Conservation (phyloP, 352 stramenopile genomes). For the Halophytophthora polymorphica region DNA sequence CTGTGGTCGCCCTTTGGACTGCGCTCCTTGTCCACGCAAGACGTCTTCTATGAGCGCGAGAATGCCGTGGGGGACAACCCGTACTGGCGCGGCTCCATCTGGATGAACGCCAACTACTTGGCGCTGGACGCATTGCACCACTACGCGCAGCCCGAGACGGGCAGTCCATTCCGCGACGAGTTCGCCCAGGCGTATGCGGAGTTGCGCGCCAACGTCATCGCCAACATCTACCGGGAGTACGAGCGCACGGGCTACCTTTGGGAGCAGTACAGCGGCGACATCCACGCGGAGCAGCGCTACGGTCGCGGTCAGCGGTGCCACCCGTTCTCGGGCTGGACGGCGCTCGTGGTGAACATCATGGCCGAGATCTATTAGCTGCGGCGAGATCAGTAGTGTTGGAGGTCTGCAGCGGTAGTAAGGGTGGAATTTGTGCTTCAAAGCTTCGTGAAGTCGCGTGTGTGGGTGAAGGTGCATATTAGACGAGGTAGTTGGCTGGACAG, state of each 20-base stretch:
- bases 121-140: constrained; percentile 80
- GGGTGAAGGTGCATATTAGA: constrained; percentile 12
- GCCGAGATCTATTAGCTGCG: constrained; percentile 81
- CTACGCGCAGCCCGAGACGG: constrained; percentile 47
- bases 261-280: constrained; percentile 92
- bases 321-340: constrained; percentile 94
- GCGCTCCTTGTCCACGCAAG: constrained; percentile 81
- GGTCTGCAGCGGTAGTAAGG: too few relatives aligned
- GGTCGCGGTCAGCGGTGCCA: constrained; percentile 88
- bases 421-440: too few relatives aligned
- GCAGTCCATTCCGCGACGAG: constrained; percentile 42
- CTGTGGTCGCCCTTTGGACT: constrained; percentile 79
- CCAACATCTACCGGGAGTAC: constrained; percentile 75
- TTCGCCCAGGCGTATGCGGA: constrained; percentile 41
- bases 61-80: constrained; percentile 90
- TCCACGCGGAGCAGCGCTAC: constrained; percentile 35
- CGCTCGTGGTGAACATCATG: constrained; percentile 92
- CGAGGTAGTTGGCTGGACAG: constrained; percentile 55
- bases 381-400: not conserved
- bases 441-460: too few relatives aligned
- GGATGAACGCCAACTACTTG: constrained; percentile 94
- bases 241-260: constrained; percentile 89
- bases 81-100: constrained; percentile 93
- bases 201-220: constrained; percentile 62
- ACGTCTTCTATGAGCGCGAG: constrained; percentile 85